Base-by-base conservation (phyloP, 495 filamentous ascomycete species). In the Lophium mytilinum region DNA sequence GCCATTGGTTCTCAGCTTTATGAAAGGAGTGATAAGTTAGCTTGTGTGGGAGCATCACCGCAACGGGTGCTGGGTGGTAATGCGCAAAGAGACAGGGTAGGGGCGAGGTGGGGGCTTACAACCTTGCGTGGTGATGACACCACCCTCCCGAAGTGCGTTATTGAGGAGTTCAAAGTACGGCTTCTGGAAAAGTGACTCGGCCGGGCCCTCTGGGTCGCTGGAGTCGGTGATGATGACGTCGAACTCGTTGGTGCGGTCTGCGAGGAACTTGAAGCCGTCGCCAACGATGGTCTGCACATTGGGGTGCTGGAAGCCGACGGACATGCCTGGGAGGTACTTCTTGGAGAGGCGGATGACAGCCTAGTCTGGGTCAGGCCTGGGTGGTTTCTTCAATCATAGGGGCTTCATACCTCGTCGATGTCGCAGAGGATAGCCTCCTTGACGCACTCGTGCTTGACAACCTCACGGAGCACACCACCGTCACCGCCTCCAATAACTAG, bases 51-150 rank as follows among this genome's bases (percentile, higher is more conserved):
- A 46, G 15, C 15, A 21, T 55, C 52, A 55, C 54, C 50, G 14
- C 18, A 40, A n/a, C 40, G 34, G 46, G 43, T 21, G 42, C 39
- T 52, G 46, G 46, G 30, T 37, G 35, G 36, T 4, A 47, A 47
- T 18, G 14, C 17, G 21, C 6, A 43, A 53, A 39, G 11, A 34
- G 37, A 45, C 35, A 30, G 56, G 55, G 50, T 52, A 57, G n/a
- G 41, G 50, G 68, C 72, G 34, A 85, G 80, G 82, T 84, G 81
- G 81, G 90, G 88, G 80, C 86, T 69, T 70, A 96, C 89, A 95
- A 98, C 93, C 93, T 96, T 99, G 93, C 64, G 94, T 99, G 74
- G 93, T 95, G 77, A 99, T 95, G 64, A 99, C 90, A 77, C 93
- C 93, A 73, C 92, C 94, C 58, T 94, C 89, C 65, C 84, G 86